These are phyloP conservation scores for Candida vartiovaarae DNA, from an alignment of 805 yeast genomes.

Conservation along the genomic window DNA sequence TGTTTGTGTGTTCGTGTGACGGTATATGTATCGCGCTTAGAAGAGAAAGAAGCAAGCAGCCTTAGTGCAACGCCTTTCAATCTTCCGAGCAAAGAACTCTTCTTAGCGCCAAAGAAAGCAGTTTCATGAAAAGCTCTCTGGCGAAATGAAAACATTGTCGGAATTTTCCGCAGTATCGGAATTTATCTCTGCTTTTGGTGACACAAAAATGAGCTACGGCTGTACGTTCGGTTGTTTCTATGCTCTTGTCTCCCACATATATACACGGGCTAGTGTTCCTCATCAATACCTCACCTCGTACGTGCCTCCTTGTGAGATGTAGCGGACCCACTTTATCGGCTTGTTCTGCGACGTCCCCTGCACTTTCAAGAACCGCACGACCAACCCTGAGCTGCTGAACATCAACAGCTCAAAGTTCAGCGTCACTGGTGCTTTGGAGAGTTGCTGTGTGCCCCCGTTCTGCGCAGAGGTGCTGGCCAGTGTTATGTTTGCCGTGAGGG, in stretches of 20 bases:
- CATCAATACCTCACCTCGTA: conserved; percentile 67
- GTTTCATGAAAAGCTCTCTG: no score
- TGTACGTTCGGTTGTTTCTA: not conserved
- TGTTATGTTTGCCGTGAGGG: conserved; percentile 50
- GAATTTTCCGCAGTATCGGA: no score
- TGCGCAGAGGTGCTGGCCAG: conserved; percentile 14
- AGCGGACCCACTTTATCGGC: conserved; percentile 85
- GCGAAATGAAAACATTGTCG: no score
- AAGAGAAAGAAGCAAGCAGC: no score
- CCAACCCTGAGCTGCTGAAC: conserved; percentile 72
- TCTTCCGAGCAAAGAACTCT: no score
- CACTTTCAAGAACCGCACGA: conserved; percentile 66
- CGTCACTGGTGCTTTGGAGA: conserved; percentile 64
- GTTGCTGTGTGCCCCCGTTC: conserved; percentile 1
- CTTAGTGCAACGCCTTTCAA: no score
- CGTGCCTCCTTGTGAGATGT: conserved; percentile 66
- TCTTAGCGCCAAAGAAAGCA: no score
- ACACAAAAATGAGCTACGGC: no score
- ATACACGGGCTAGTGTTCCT: not conserved
- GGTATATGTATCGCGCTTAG: no score
- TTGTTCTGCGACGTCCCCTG: conserved; percentile 51
- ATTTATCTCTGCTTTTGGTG: no score
- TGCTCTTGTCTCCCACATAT: no score
- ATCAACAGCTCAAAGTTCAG: conserved; percentile 62
- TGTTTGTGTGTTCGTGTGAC: no score